These are phyloP conservation scores for Venustampulla echinocandica DNA, from an alignment of 495 filamentous ascomycete genomes.

Conservation along the genomic window DNA sequence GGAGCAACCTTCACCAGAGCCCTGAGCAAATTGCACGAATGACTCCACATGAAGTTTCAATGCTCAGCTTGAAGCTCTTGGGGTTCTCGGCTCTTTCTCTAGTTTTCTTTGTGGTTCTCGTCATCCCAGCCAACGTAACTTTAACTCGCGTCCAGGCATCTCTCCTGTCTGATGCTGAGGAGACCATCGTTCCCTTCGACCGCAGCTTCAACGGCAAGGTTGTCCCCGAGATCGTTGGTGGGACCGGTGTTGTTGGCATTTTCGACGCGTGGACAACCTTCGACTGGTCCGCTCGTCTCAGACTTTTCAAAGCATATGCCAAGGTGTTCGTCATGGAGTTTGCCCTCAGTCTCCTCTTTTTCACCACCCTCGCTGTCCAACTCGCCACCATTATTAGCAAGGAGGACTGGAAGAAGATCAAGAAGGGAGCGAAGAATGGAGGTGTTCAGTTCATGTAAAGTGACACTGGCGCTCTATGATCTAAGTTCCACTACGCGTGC, in stretches of 20 bases:
- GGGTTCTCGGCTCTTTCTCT: slow-evolving; percentile 8
- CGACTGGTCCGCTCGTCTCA: slow-evolving; percentile 47
- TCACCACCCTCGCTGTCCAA: slow-evolving; percentile 29
- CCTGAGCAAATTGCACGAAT: not conserved
- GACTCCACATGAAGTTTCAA: not conserved
- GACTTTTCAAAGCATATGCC: slow-evolving; percentile 50
- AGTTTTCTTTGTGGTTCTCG: slow-evolving; percentile 32
- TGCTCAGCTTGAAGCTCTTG: slow-evolving; percentile 8
- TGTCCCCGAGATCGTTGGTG: slow-evolving; percentile 48
- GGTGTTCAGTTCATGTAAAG: no score
- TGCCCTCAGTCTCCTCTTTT: slow-evolving; percentile 34
- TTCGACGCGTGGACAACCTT: slow-evolving; percentile 62
- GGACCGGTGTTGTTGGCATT: slow-evolving; percentile 49
- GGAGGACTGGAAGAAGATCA: slow-evolving; percentile 19
- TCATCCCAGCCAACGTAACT: slow-evolving; percentile 53
- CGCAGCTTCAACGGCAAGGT: slow-evolving; percentile 55
- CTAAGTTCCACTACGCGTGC: no score
- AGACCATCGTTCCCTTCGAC: slow-evolving; percentile 72
- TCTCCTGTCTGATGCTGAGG: slow-evolving; percentile 57
- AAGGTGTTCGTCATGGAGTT: slow-evolving; percentile 49
- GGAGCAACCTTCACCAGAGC: not conserved
- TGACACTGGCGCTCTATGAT: no score
- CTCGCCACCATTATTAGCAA: slow-evolving; percentile 28
- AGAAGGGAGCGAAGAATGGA: not conserved
- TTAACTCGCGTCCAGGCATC: slow-evolving; percentile 64